Base-by-base conservation (phyloP, 306 rosid species). In the Clitoria ternatea region DNA sequence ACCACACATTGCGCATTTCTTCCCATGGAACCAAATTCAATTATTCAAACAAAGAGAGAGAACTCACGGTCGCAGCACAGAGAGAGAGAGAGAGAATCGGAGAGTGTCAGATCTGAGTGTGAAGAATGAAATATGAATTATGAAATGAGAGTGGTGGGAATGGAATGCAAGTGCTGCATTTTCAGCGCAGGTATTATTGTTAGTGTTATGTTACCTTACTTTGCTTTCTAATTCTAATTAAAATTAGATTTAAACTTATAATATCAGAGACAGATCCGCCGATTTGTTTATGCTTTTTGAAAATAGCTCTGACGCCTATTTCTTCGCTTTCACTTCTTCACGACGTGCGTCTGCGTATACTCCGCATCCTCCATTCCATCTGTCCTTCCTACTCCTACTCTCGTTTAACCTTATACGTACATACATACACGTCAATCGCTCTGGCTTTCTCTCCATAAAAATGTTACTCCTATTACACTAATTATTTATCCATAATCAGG, bases 271-370 rank as follows among this genome's bases (percentile, higher is more conserved):
- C 30, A 62, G 59, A 39, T 68, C 42, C 70, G 66, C 11, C 33
- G 59, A 23, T 29, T 36, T 62, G 11, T 12, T 66, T 67, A 23
- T 50, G n/a, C 47, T 9, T 57, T 44, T 59, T 42, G 48, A 17
- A 48, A 37, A 12, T 17, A 55, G 74, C 20, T 64, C 67, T 52
- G 0, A 40, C 22, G 67, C 70, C 65, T 27, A 66, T 79, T 79
- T 72, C 82, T 72, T 79, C 24, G 69, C 29, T 52, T 61, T 23
- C 63, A 73, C 75, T 59, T 49, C 14, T 78, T 54, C 49, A 47
- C 78, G 84, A 60, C 77, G 84, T 75, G 77, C 77, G 48, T 70
- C 40, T 15, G 10, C 19, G 40, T 69, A 6, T 24, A 0, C 11
- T 27, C 75, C 17, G 15, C 43, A 7, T 73, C 71, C 7, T 35